Evolutionary conservation across 2,329 filamentous ascomycete species (phyloP).

Genomic region (Saccharata proteae): DNA sequence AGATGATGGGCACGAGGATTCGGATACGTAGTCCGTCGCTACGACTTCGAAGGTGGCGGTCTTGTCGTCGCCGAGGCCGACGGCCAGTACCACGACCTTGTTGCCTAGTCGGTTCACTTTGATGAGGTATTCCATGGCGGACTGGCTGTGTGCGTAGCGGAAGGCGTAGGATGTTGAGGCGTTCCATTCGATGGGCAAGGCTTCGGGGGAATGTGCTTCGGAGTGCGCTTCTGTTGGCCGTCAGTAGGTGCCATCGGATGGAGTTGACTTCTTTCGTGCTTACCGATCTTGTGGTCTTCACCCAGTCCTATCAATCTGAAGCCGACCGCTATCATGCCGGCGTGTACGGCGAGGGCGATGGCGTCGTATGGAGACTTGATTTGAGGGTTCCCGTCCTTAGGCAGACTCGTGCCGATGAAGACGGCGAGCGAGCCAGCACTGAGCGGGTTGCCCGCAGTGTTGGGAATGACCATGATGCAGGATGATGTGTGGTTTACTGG

Average conservation of each 20-base stretch:
- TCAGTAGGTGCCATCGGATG: constrained; percentile 10
- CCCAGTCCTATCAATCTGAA: constrained; percentile 76
- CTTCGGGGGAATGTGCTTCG: constrained; percentile 41
- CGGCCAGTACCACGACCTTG: constrained; percentile 72
- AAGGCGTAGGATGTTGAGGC: constrained; percentile 61
- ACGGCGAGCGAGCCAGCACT: constrained; percentile 29
- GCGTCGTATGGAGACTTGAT: constrained; percentile 67
- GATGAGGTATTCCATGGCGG: constrained; percentile 70
- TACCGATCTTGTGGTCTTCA: constrained; percentile 66
- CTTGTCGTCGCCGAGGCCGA: constrained; percentile 68
- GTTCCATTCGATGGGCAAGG: constrained; percentile 73
- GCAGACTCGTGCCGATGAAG: constrained; percentile 33
- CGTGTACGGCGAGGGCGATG: constrained; percentile 71
- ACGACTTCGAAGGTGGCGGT: constrained; percentile 67
- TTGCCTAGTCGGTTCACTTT: constrained; percentile 71
- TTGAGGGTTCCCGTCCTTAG: constrained; percentile 24
- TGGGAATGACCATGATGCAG: constrained; percentile 5
- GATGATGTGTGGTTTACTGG: too few species aligned
- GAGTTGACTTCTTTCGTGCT: constrained; percentile 11
- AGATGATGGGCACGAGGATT: constrained; percentile 41
- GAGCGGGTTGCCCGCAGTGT: constrained; percentile 22
- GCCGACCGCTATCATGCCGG: constrained; percentile 65
- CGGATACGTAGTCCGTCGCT: constrained; percentile 62
- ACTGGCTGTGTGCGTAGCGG: constrained; percentile 76
- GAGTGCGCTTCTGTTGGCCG: constrained; percentile 42